phyloP scores from a whole-genome alignment of 2,329 filamentous ascomycete species.

The Verruconis gallopava region DNA sequence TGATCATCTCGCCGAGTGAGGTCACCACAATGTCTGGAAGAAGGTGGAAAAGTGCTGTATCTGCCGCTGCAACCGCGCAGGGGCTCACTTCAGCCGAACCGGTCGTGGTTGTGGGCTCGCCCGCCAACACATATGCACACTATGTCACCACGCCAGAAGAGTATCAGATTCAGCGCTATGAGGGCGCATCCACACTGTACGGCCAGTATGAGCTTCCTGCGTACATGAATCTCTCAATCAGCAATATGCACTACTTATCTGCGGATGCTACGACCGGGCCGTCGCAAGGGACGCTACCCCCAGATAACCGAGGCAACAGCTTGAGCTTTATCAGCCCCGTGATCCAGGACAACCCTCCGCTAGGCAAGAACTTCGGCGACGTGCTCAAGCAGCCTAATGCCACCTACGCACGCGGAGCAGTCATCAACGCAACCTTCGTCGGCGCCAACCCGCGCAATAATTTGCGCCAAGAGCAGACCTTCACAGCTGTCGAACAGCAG shows the following conservation, averaged over 20 bases:
- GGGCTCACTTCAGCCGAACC: slow-evolving; percentile 26
- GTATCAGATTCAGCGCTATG: slow-evolving; percentile 76
- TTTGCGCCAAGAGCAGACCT: slow-evolving; percentile 64
- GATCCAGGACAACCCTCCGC: slow-evolving; percentile 54
- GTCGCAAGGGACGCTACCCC: slow-evolving; percentile 50
- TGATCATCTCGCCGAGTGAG: slow-evolving; percentile 76
- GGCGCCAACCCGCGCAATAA: slow-evolving; percentile 88
- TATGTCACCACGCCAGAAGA: slow-evolving; percentile 71
- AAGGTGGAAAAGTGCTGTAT: slow-evolving; percentile 66
- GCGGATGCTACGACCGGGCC: slow-evolving; percentile 16
- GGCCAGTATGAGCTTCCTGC: slow-evolving; percentile 71
- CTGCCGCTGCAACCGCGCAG: slow-evolving; percentile 35
- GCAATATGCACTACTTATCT: slow-evolving; percentile 52
- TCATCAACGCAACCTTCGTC: slow-evolving; percentile 59
- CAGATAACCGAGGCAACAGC: slow-evolving; percentile 64
- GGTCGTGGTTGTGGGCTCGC: slow-evolving; percentile 66
- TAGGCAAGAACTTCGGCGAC: slow-evolving; percentile 58
- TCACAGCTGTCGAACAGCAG: slow-evolving; percentile 58
- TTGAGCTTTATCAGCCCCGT: slow-evolving; percentile 72
- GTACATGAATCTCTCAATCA: slow-evolving; percentile 76
- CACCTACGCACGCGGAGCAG: slow-evolving; percentile 46
- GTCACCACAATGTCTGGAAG: slow-evolving; percentile 86
- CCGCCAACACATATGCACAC: slow-evolving; percentile 82
- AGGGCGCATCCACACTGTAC: slow-evolving; percentile 86
- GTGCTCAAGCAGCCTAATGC: slow-evolving; percentile 43